Conservation (phyloP, 2,329 filamentous ascomycete genomes). For the Trichoderma hamatum region DNA sequence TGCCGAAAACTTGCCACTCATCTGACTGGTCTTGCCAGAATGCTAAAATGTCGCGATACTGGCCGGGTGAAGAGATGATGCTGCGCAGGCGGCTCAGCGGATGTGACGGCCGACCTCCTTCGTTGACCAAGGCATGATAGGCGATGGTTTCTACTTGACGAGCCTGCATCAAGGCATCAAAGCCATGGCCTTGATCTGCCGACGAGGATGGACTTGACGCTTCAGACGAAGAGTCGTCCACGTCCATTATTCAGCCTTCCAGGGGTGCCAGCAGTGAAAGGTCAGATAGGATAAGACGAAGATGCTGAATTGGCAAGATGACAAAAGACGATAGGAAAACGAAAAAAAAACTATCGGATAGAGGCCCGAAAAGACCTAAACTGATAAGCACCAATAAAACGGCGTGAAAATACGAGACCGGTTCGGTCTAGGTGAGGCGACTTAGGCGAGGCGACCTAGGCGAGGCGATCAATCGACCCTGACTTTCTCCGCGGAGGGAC, state of each 20-base stretch:
- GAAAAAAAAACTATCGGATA: not conserved
- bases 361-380: not conserved
- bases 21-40: conserved; percentile 24
- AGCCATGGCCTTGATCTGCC: not conserved
- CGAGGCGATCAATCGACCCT: not conserved
- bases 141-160: conserved; percentile 2
- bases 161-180: not conserved
- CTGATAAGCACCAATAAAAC: not conserved
- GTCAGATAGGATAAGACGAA: not conserved
- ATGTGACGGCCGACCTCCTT: conserved; percentile 25
- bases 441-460: no score
- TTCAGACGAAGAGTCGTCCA: not conserved
- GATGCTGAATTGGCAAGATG: not conserved
- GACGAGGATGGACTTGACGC: not conserved
- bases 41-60: conserved; percentile 23
- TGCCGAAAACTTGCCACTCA: conserved; percentile 25
- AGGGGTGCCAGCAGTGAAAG: not conserved
- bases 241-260: not conserved
- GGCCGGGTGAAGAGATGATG: not conserved
- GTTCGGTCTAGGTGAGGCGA: not conserved
- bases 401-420: not conserved
- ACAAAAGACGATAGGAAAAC: not conserved
- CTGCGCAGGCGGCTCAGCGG: conserved; percentile 15
- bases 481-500: not conserved
- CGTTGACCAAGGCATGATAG: conserved; percentile 22